Base-by-base conservation (phyloP, 352 stramenopile species). In the Phytophthora crassamura region DNA sequence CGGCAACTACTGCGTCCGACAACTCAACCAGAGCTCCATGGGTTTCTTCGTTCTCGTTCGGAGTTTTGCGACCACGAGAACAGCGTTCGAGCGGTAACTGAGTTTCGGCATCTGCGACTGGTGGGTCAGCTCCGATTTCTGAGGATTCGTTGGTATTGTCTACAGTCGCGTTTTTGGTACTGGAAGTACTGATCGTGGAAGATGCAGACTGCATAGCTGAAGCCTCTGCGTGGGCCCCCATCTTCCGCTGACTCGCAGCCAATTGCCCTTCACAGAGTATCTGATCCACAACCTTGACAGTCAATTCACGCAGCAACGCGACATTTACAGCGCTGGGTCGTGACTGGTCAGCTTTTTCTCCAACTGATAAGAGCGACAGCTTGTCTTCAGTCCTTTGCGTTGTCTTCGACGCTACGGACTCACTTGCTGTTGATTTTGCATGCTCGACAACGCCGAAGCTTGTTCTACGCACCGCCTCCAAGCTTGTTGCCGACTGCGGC, bases 201-300 rank as follows among this genome's bases (percentile, higher is more conserved):
- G 25, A 28, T 28, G 3, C 25, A 28, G 25, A 28, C 2, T 28
- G 25, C 25, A 28, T 28, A 28, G 25, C 25, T 28, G 25, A 28
- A 42, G 33, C 2, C 18, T 52, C 25, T 25, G 12, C 11, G 12
- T 36, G 30, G 15, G 30, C 30, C 11, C 33, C 16, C 3, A 48
- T n/a, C 14, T 32, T n/a, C 32, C 39, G 55, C 33, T 54, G 46
- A n/a, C 25, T 30, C 14, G 25, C 36, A 22, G 30, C 46, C 36
- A 59, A 16, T 45, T 59, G 57, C 6, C 57, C 45, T 32, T 59
- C 32, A 30, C 34, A 18, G n/a, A 67, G 11, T 41, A 60, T 59
- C 3, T 45, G 7, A n/a, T 60, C 40, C 18, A 52, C 49, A 16
- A 28, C 15, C 16, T 59, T 54, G 14, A 12, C 50, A 8, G 34